Evolutionary conservation across 805 yeast genomes (phyloP), one percentile per base, ranked within the genome.

Genomic region (Alloascoidea hylecoeti): DNA sequence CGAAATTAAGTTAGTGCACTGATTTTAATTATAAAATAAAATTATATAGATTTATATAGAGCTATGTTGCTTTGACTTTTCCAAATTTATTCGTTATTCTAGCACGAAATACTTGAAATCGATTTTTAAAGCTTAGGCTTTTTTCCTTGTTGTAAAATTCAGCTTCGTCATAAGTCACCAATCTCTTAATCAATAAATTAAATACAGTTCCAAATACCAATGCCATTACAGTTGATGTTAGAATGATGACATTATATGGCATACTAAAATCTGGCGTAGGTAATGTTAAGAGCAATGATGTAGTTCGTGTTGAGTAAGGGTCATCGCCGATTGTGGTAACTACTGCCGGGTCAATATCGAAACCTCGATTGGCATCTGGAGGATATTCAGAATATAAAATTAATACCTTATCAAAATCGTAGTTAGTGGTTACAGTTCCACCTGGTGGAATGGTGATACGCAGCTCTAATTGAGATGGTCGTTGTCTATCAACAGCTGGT

Each of bases 281-380:
- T 38, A 92, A 65, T 0, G 92, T 74, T 36, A 92, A 63, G 41
- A 92, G 63, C 34, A 88, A 68, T n/a, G 96, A 81, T 3, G 96
- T 73, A 0, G 97, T 84, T 51, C 97, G 69, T 43, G 77, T 48
- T 42, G 71, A 66, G 47, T 79, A 78, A 4, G 42, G 33, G 9
- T 52, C 51, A 18, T 47, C 41, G 61, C 63, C 54, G 5, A 76
- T 38, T 0, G 83, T 70, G 2, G 79, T 69, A 9, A 85, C 65
- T 6, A 84, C 79, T 3, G 95, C 95, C 0, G 97, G 95, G 16
- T 92, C 92, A 34, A 92, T 75, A 42, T 88, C 89, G 57, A 92
- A 92, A 1, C 98, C 98, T 49, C 92, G 96, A 54, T 92, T 92
- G 2, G 98, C 97, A 63, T 92, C 98, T 1, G 98, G 98, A n/a